Conservation (phyloP, 1,284 basidiomycete genomes). For the Bjerkandera adusta region DNA sequence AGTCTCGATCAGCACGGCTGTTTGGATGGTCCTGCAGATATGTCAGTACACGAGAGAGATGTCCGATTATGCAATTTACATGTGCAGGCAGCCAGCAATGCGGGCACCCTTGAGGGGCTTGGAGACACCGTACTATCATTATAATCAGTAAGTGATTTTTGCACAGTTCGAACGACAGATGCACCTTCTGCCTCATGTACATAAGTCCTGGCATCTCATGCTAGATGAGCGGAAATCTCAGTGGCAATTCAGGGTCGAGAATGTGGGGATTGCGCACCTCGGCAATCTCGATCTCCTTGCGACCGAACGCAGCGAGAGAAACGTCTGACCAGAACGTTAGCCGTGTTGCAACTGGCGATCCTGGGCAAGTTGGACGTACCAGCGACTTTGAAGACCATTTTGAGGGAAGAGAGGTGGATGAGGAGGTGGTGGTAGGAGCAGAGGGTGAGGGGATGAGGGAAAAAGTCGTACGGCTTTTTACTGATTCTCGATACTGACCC, state of each 20-base stretch:
- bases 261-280: slow-evolving; percentile 54
- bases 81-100: slow-evolving; percentile 97
- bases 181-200: slow-evolving; percentile 83
- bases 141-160: slow-evolving; percentile 12
- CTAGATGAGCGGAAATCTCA: slow-evolving; percentile 34
- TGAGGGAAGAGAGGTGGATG: slow-evolving; percentile 28
- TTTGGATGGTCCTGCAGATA: slow-evolving; percentile 82
- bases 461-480: slow-evolving; percentile 28
- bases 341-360: background rate
- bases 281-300: slow-evolving; percentile 98
- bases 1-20: slow-evolving; percentile 96
- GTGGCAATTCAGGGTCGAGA: slow-evolving; percentile 5
- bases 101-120: slow-evolving; percentile 95
- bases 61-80: slow-evolving; percentile 48
- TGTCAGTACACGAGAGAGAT: slow-evolving; percentile 6
- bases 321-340: slow-evolving; percentile 57
- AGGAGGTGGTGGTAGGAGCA: slow-evolving; percentile 30
- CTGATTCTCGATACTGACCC: slow-evolving; percentile 11
- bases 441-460: slow-evolving; percentile 30
- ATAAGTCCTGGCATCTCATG: slow-evolving; percentile 95
- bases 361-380: slow-evolving; percentile 41
- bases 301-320: slow-evolving; percentile 95
- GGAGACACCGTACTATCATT: slow-evolving; percentile 67
- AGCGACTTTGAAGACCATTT: slow-evolving; percentile 84
- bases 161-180: slow-evolving; percentile 4